Evolutionary conservation across 1,139 yeast species (phyloP).

Genomic region (Hansenula sp.): DNA sequence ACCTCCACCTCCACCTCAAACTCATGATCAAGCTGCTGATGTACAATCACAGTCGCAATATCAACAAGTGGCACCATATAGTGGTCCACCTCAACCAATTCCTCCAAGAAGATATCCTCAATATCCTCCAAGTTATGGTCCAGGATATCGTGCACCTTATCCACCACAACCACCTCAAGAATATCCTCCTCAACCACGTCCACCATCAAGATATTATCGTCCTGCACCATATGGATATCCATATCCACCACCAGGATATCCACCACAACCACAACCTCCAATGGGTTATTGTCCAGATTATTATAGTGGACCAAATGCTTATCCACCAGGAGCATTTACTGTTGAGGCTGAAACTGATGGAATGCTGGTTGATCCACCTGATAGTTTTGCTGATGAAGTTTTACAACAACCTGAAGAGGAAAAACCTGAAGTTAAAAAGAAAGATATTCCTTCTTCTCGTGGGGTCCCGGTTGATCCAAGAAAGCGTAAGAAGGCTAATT

Average conservation of each 20-base stretch:
- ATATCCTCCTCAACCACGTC: constrained; percentile 1
- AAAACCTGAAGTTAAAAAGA: background rate
- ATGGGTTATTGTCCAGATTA: background rate
- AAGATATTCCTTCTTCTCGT: background rate
- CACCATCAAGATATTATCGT: background rate
- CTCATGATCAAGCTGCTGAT: background rate
- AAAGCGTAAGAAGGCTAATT: background rate
- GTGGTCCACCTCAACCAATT: background rate
- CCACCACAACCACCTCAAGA: constrained; percentile 1
- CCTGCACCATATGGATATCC: background rate
- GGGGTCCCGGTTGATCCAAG: constrained; percentile 7
- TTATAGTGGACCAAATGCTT: background rate
- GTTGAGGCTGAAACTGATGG: constrained; percentile 1
- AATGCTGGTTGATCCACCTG: background rate
- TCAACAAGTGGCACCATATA: background rate
- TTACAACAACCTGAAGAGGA: background rate
- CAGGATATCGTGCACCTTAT: background rate
- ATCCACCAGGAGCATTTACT: background rate
- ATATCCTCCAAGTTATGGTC: background rate
- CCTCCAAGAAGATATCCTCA: background rate
- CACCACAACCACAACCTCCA: constrained; percentile 3
- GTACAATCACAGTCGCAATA: background rate
- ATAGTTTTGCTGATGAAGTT: constrained; percentile 1
- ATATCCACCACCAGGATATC: background rate
- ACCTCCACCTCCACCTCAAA: background rate